phyloP scores from a whole-genome alignment of 1,284 basidiomycete species.

The Fomitopsis pinicola region DNA sequence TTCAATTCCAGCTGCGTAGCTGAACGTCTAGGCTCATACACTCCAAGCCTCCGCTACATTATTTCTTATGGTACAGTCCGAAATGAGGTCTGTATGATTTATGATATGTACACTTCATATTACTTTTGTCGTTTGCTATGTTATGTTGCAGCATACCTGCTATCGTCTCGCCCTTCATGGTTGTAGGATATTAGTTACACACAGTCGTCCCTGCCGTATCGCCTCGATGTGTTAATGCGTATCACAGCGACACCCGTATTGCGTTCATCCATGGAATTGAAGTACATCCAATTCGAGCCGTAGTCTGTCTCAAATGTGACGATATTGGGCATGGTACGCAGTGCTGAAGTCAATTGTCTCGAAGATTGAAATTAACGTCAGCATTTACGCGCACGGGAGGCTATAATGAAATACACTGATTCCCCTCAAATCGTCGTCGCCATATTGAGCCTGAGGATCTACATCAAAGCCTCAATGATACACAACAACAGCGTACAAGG shows the following conservation, averaged over 20 bases:
- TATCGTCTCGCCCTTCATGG: background rate
- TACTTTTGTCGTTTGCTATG: background rate
- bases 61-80: background rate
- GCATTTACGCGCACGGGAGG: too few species aligned
- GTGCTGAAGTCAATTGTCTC: too few species aligned
- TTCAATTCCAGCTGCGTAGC: conserved; percentile 49
- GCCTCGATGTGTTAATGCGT: too few species aligned
- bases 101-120: background rate
- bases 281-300: background rate
- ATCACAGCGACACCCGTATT: background rate
- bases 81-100: background rate
- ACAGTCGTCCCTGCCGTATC: background rate
- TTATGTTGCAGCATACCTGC: background rate
- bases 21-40: conserved; percentile 8
- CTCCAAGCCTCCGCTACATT: background rate
- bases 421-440: too few species aligned
- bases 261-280: background rate
- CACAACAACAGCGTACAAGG: too few species aligned
- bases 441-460: too few species aligned
- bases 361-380: too few species aligned
- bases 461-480: too few species aligned
- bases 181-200: background rate
- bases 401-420: too few species aligned
- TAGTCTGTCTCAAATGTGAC: too few species aligned
- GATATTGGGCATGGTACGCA: too few species aligned